A percentile compares a stretch with the other conserved stretches of the same genome.
Conservation (phyloP, 2,329 filamentous ascomycete species). For the Ascochyta fabae region DNA sequence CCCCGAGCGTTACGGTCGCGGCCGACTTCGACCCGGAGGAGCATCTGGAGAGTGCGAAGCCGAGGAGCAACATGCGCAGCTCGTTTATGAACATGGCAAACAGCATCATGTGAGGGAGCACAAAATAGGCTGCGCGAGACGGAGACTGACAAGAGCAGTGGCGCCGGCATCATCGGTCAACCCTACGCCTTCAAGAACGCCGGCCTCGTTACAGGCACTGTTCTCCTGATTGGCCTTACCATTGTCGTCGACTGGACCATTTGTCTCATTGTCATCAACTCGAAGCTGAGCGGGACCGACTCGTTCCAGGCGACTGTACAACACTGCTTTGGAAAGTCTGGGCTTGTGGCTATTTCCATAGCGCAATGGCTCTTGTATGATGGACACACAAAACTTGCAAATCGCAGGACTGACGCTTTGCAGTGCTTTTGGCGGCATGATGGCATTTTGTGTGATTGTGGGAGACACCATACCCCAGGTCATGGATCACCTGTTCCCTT, state of each 20-base stretch:
- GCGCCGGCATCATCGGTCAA: slow-evolving; percentile 75
- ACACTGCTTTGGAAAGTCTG: slow-evolving; percentile 88
- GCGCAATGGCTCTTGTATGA: slow-evolving; percentile 91
- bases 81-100: slow-evolving; percentile 99
- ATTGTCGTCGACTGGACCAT: slow-evolving; percentile 97
- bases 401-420: slow-evolving; percentile 27
- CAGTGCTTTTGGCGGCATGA: slow-evolving; percentile 94
- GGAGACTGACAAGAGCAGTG: slow-evolving; percentile 46
- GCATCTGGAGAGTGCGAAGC: slow-evolving; percentile 67
- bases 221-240: slow-evolving; percentile 80
- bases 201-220: slow-evolving; percentile 78
- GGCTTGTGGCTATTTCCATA: slow-evolving; percentile 85
- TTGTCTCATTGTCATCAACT: slow-evolving; percentile 94
- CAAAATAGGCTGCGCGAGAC: background rate
- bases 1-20: slow-evolving; percentile 77
- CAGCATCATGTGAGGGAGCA: slow-evolving; percentile 74
- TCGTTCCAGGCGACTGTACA: slow-evolving; percentile 97
- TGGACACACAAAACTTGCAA: background rate
- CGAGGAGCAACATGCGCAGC: slow-evolving; percentile 82
- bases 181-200: slow-evolving; percentile 96
- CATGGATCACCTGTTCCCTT: slow-evolving; percentile 80
- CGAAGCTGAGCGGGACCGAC: slow-evolving; percentile 90
- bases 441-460: slow-evolving; percentile 96
- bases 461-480: slow-evolving; percentile 96
- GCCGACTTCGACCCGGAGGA: slow-evolving; percentile 65